Percentiles rank a stretch among this genome's conserved stretches.
These are phyloP conservation scores for barley (Hordeum vulgare) DNA, from an alignment of 176 grass and related monocot species.

Conservation along the genomic window DNA sequence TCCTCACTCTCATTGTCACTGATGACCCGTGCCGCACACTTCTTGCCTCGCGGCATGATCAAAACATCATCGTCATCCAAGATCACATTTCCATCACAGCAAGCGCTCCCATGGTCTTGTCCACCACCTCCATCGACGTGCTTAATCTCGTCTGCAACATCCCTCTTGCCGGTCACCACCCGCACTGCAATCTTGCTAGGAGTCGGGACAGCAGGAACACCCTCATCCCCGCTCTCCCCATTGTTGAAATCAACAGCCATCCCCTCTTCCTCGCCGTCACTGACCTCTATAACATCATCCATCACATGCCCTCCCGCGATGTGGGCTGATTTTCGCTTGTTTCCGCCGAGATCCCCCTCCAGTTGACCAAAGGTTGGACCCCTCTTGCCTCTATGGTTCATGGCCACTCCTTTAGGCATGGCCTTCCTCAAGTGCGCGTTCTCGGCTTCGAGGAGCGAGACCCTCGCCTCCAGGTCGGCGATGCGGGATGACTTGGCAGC, in stretches of 20 bases:
- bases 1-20: slow-evolving; percentile 11
- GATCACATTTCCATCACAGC: not conserved
- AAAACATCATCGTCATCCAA: slow-evolving; percentile 19
- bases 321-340: not conserved
- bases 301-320: not conserved
- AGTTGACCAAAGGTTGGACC: not conserved
- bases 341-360: not conserved
- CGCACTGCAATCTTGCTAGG: not conserved
- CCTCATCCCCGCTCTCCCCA: not conserved
- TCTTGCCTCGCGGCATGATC: not conserved
- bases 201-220: not conserved
- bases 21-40: not conserved
- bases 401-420: not conserved
- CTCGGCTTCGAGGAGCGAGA: slow-evolving; percentile 38
- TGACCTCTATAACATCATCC: slow-evolving; percentile 21
- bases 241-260: not conserved
- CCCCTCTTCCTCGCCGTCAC: slow-evolving; percentile 22
- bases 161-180: slow-evolving; percentile 7
- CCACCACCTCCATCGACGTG: not conserved
- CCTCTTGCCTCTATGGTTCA: not conserved
- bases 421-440: slow-evolving; percentile 29
- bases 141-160: not conserved
- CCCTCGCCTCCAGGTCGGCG: slow-evolving; percentile 30
- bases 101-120: not conserved
- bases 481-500: slow-evolving; percentile 22